These are phyloP conservation scores for Leccinum huronense DNA, from an alignment of 1,284 basidiomycete genomes.

Conservation along the genomic window DNA sequence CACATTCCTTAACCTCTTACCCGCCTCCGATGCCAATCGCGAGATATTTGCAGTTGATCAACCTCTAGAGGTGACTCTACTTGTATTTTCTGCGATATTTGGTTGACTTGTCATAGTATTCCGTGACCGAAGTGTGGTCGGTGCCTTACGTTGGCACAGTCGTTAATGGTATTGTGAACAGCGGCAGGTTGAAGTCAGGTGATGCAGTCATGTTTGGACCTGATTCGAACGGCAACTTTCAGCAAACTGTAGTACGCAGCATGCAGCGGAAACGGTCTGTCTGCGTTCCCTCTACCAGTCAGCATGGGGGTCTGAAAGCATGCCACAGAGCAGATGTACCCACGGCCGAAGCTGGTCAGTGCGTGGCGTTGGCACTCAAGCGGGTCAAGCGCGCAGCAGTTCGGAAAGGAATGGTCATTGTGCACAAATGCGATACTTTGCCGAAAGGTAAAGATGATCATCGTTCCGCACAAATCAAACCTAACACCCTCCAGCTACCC, in stretches of 20 bases:
- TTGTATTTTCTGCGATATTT: conserved; percentile 3
- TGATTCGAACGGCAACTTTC: conserved; percentile 90
- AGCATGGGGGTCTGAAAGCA: conserved; percentile 5
- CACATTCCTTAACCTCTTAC: conserved; percentile 83
- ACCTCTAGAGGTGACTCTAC: conserved; percentile 72
- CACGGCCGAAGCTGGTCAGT: conserved; percentile 91
- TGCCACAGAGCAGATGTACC: conserved; percentile 70
- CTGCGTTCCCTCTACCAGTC: background rate
- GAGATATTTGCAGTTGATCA: conserved; percentile 83
- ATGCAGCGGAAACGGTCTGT: conserved; percentile 90
- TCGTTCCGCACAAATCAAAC: background rate
- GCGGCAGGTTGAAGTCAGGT: conserved; percentile 74
- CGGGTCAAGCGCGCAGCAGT: conserved; percentile 80
- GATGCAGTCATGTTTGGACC: conserved; percentile 88
- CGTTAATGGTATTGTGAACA: conserved; percentile 87
- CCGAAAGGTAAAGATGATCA: conserved; percentile 57
- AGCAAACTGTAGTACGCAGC: conserved; percentile 78
- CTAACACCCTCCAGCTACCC: conserved; percentile 51
- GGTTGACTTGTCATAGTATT: conserved; percentile 51
- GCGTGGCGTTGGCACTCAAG: conserved; percentile 92
- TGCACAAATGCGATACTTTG: conserved; percentile 74
- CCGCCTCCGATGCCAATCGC: conserved; percentile 77
- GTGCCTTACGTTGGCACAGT: conserved; percentile 96
- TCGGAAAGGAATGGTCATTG: conserved; percentile 93
- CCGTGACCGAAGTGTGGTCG: conserved; percentile 82